Percentiles rank a stretch among this genome's conserved stretches.
These are phyloP conservation scores for Aspergillus olivimuriae DNA, from an alignment of 495 filamentous ascomycete species.

Conservation along the genomic window DNA sequence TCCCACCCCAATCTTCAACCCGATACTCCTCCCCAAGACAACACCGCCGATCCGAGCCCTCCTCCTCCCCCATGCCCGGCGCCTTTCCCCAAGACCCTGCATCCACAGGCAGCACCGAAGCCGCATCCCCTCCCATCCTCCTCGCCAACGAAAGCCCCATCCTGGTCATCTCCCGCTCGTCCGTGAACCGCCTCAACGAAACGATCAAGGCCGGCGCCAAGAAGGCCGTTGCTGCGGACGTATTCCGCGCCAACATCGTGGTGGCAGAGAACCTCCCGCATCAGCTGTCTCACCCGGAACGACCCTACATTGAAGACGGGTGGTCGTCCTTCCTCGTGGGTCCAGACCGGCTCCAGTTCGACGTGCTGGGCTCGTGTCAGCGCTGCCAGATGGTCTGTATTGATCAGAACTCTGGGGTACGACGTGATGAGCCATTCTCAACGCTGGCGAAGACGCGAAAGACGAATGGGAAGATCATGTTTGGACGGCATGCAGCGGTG, in stretches of 20 bases:
- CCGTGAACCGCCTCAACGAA: conserved; percentile 69
- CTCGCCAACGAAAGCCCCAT: conserved; percentile 93
- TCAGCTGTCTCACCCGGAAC: conserved; percentile 31
- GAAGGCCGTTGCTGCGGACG: conserved; percentile 59
- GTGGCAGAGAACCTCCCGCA: conserved; percentile 47
- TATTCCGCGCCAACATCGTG: conserved; percentile 81
- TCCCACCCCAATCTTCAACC: conserved; percentile 55
- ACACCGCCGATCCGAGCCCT: too few species aligned
- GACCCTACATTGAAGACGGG: conserved; percentile 50
- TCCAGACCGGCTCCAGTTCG: conserved; percentile 38
- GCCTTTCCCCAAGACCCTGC: conserved; percentile 52
- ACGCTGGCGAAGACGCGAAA: conserved; percentile 82
- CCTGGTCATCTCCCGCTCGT: conserved; percentile 71
- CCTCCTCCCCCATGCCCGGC: conserved; percentile 41
- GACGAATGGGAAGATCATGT: conserved; percentile 74
- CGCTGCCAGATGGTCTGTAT: conserved; percentile 95
- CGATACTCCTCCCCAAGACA: conserved; percentile 49
- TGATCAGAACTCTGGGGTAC: conserved; percentile 73
- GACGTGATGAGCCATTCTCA: conserved; percentile 77
- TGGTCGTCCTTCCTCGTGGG: conserved; percentile 40
- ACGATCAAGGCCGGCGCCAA: conserved; percentile 43
- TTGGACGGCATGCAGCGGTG: conserved; percentile 68
- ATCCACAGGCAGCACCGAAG: too few species aligned
- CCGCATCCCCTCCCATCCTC: conserved; percentile 63
- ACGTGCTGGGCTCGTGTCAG: conserved; percentile 75